Conservation (phyloP, 768 basidiomycete genomes). For the Pleurotus ostreatus region DNA sequence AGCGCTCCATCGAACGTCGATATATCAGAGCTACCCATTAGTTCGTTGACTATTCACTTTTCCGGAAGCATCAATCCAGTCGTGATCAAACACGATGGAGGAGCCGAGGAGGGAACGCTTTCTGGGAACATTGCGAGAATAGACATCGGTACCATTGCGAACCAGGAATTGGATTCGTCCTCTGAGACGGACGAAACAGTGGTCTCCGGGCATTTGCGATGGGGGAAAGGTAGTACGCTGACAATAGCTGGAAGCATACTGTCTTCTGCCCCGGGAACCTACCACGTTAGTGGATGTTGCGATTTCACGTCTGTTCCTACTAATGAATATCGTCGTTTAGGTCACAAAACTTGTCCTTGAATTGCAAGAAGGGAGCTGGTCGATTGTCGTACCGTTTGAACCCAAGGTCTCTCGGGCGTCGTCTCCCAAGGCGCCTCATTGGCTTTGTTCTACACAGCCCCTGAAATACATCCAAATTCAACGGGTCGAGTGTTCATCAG, state of each 20-base stretch:
- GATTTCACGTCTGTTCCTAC: background rate
- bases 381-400: conserved; percentile 55
- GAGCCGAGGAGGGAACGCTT: background rate
- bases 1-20: conserved; percentile 43
- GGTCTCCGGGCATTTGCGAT: conserved; percentile 46
- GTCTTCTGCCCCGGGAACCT: conserved; percentile 41
- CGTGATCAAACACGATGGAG: conserved; percentile 40
- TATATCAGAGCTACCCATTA: conserved; percentile 58
- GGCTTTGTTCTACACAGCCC: conserved; percentile 58
- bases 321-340: conserved; percentile 25
- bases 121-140: conserved; percentile 33
- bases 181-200: conserved; percentile 15
- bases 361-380: conserved; percentile 62
- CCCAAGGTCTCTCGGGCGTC: conserved; percentile 34
- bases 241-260: conserved; percentile 60
- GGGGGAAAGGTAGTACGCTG: conserved; percentile 48
- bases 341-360: conserved; percentile 44
- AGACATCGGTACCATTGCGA: conserved; percentile 38
- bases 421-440: conserved; percentile 31
- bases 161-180: conserved; percentile 13
- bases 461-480: conserved; percentile 48
- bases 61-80: conserved; percentile 43
- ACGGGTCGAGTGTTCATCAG: conserved; percentile 39
- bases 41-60: conserved; percentile 57
- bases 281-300: conserved; percentile 45